A percentile compares a stretch with the other conserved stretches of the same genome.
phyloP scores from a whole-genome alignment of 176 grass and related monocot genomes.

The Oryza officinalis region DNA sequence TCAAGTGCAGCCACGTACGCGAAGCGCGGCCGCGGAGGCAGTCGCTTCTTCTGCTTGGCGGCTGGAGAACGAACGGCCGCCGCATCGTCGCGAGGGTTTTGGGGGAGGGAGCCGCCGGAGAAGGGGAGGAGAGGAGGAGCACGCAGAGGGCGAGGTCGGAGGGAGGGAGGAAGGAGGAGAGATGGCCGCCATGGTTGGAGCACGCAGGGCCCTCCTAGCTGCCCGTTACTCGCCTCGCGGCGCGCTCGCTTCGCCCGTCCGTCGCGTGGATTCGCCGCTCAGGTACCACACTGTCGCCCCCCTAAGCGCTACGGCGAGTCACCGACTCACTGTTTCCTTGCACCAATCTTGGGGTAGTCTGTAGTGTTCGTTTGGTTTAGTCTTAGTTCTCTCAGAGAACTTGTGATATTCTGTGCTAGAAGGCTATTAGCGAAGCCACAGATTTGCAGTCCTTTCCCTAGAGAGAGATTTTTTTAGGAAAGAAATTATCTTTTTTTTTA shows the following conservation, averaged over 20 bases:
- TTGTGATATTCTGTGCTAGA: not conserved
- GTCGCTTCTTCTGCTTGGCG: not conserved
- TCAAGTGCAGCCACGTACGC: not conserved
- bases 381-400: not conserved
- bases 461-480: not conserved
- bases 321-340: not conserved
- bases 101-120: constrained; percentile 31
- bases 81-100: constrained; percentile 28
- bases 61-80: not conserved
- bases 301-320: not conserved
- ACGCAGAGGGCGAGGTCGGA: not conserved
- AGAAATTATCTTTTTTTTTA: not conserved
- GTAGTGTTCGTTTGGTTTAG: not conserved
- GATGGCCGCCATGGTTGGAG: constrained; percentile 57
- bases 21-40: not conserved
- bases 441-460: not conserved
- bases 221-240: constrained; percentile 42
- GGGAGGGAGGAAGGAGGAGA: not conserved
- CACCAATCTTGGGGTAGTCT: not conserved
- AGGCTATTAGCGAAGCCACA: not conserved
- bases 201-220: constrained; percentile 48
- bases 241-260: constrained; percentile 3
- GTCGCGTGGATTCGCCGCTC: constrained; percentile 8
- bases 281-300: constrained; percentile 21
- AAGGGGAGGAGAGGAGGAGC: constrained; percentile 48